Evolutionary conservation across 805 yeast genomes (phyloP), one percentile per base, ranked within the genome.

Genomic region (Yamadazyma olivae): DNA sequence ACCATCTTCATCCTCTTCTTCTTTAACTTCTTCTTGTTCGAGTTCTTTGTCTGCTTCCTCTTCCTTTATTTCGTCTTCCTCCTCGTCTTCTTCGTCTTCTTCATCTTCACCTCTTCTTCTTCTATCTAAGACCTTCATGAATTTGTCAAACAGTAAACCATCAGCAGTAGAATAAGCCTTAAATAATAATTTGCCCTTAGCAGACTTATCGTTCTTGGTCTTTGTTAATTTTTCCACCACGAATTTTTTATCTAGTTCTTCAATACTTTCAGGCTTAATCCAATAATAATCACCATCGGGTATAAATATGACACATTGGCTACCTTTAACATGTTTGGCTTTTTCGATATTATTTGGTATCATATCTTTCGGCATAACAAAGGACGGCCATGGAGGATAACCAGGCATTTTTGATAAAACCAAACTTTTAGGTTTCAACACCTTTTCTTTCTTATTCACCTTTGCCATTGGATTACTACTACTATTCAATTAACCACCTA

Each of bases 321-420:
- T 59, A 14, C 66, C 57, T 33, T 57, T 47, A 31, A 62, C 60
- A 52, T 59, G 60, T 48, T 64, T 58, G 19, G 54, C 68, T 38
- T 53, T 51, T 49, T 58, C 37, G 10, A 67, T 64, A 17, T 56
- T 53, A 2, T 51, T 44, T 1, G 73, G 71, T 12, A 66, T 58
- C 47, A 61, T 49, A 23, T 53, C 54, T 15, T 47, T 43, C 2
- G 75, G 74, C 67, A 61, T 62, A 34, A 72, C 65, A 32, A 70
- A 65, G 10, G 74, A 67, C 6, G 78, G 78, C 78, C 78, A 72
- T 12, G 68, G 64, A 1, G 73, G 70, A 45, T 56, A 71, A 14
- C 69, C 62, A 12, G 61, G 58, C 66, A 69, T 62, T 40, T 68
- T 70, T 32, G 74, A 69, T 38, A 69, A 53, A 6, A 72, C 76